These are phyloP conservation scores for Pseudocercospora eumusae DNA, from an alignment of 2,329 filamentous ascomycete species.

Conservation along the genomic window DNA sequence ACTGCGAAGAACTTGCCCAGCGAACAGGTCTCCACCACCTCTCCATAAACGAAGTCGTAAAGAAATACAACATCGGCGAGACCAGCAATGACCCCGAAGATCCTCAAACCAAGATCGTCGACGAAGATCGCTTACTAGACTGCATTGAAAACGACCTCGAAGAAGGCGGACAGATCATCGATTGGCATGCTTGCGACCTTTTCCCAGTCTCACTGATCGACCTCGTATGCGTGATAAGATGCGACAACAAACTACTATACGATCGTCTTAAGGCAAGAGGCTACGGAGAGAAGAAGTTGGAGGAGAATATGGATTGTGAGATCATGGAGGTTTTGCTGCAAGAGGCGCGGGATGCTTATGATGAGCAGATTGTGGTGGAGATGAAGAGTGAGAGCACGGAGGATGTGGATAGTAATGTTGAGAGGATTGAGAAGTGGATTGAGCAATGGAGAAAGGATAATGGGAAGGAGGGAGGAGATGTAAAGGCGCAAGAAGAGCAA, in stretches of 20 bases:
- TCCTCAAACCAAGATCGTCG: conserved; percentile 85
- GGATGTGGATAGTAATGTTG: conserved; percentile 86
- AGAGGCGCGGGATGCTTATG: conserved; percentile 85
- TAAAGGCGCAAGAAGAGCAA: conserved; percentile 32
- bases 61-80: conserved; percentile 83
- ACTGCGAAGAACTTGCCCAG: conserved; percentile 78
- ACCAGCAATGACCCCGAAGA: conserved; percentile 73
- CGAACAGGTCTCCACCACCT: conserved; percentile 78
- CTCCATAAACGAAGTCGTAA: conserved; percentile 87
- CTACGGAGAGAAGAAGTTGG: conserved; percentile 82
- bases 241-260: conserved; percentile 76
- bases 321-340: conserved; percentile 95
- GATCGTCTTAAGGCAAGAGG: conserved; percentile 77
- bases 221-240: conserved; percentile 85
- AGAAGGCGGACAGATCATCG: conserved; percentile 81
- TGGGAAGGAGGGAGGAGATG: conserved; percentile 38
- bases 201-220: conserved; percentile 95
- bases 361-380: conserved; percentile 84
- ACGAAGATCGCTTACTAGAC: conserved; percentile 91
- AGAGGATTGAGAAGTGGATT: conserved; percentile 79
- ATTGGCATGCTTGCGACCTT: conserved; percentile 97
- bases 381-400: conserved; percentile 77
- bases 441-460: conserved; percentile 77
- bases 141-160: conserved; percentile 80
- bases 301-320: conserved; percentile 95